Conservation (phyloP, 1,139 yeast species). For the Kodamaea suecica region DNA sequence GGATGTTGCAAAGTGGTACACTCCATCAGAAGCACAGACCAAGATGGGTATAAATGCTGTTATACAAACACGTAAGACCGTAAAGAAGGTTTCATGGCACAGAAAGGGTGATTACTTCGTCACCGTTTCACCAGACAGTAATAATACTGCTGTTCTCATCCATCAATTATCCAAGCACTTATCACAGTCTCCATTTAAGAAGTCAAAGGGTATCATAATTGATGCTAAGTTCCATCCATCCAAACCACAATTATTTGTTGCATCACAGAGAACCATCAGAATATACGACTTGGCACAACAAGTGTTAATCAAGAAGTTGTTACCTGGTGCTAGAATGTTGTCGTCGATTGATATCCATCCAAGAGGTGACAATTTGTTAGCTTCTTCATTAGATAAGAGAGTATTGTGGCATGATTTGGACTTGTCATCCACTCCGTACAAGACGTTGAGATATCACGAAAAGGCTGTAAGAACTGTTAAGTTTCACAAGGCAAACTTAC, state of each 20-base stretch:
- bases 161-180: constrained; percentile 93
- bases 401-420: constrained; percentile 98
- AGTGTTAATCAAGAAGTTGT: constrained; percentile 71
- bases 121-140: constrained; percentile 87
- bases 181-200: constrained; percentile 95
- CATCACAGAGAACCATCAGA: constrained; percentile 88
- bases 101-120: constrained; percentile 96
- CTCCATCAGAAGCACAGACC: constrained; percentile 65
- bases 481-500: constrained; percentile 81
- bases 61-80: constrained; percentile 66
- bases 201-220: constrained; percentile 90
- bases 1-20: constrained; percentile 78
- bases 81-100: constrained; percentile 92
- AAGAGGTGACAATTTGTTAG: constrained; percentile 89
- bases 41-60: constrained; percentile 67
- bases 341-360: constrained; percentile 92
- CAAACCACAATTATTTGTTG: constrained; percentile 90
- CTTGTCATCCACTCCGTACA: constrained; percentile 84
- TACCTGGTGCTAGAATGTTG: constrained; percentile 97
- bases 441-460: constrained; percentile 90
- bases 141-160: constrained; percentile 83
- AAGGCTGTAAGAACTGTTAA: constrained; percentile 87
- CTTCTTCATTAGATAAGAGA: constrained; percentile 91
- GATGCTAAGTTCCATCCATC: constrained; percentile 97
- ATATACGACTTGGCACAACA: constrained; percentile 89